Evolutionary conservation across 2,329 filamentous ascomycete genomes (phyloP).

Genomic region (Alternaria metachromatica): DNA sequence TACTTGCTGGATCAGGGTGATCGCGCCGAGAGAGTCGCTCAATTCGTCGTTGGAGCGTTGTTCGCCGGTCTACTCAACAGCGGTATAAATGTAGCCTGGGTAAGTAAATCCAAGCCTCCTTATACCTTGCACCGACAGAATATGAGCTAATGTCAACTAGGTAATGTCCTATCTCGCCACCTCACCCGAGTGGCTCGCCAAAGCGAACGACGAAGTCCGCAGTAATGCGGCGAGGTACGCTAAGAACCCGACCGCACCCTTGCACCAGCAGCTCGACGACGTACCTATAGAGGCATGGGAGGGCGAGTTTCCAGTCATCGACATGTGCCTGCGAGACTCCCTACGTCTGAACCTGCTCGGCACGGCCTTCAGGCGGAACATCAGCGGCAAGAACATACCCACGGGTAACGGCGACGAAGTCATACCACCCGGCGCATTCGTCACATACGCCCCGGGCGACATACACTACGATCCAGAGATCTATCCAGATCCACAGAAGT

Average conservation of each 20-base stretch:
- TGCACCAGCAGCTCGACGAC: constrained; percentile 49
- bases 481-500: constrained; percentile 58
- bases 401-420: constrained; percentile 56
- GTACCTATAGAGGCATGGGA: constrained; percentile 64
- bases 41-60: constrained; percentile 60
- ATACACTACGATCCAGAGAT: constrained; percentile 57
- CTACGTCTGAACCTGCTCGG: constrained; percentile 61
- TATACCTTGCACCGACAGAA: background rate
- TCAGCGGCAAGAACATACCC: constrained; percentile 53
- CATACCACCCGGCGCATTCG: constrained; percentile 58
- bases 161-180: constrained; percentile 37
- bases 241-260: constrained; percentile 39
- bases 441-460: constrained; percentile 56
- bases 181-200: constrained; percentile 53
- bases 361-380: constrained; percentile 60
- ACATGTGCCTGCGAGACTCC: constrained; percentile 60
- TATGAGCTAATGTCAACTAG: background rate
- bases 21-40: constrained; percentile 53
- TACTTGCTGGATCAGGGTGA: constrained; percentile 60
- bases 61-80: constrained; percentile 66
- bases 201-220: constrained; percentile 58
- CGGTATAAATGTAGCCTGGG: constrained; percentile 62
- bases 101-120: constrained; percentile 26
- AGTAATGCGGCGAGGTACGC: constrained; percentile 54
- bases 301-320: constrained; percentile 59